phyloP scores from a whole-genome alignment of 495 filamentous ascomycete genomes.

The Podospora conica region DNA sequence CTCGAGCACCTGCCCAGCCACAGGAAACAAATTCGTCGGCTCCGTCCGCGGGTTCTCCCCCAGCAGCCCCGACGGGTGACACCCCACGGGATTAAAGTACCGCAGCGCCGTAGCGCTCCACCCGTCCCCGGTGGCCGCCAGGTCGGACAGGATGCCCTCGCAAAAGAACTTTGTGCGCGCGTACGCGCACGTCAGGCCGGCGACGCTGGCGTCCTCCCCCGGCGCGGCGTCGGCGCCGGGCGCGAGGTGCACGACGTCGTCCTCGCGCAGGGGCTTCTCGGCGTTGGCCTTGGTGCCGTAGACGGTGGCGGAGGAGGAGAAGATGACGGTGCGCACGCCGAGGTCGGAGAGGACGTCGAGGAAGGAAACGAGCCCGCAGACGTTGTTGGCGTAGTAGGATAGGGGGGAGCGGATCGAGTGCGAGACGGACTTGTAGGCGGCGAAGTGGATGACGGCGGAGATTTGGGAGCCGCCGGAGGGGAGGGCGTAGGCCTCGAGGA shows the following conservation, averaged over 20 bases:
- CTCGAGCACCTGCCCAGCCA: conserved; percentile 54
- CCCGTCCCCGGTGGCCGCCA: conserved; percentile 50
- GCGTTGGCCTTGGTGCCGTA: conserved; percentile 53
- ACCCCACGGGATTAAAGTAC: conserved; percentile 66
- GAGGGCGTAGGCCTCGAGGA: conserved; percentile 24
- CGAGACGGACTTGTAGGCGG: conserved; percentile 29
- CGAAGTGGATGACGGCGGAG: conserved; percentile 59
- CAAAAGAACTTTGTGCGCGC: conserved; percentile 62
- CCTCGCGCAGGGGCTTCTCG: conserved; percentile 51
- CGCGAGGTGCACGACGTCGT: conserved; percentile 53
- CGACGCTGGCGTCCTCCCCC: conserved; percentile 19
- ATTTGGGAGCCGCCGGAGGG: conserved; percentile 46
- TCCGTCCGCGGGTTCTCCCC: conserved; percentile 58
- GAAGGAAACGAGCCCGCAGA: conserved; percentile 57
- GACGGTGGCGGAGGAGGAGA: conserved; percentile 58
- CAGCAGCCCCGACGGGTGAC: conserved; percentile 57
- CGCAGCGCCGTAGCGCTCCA: conserved; percentile 58
- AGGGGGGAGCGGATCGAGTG: conserved; percentile 46
- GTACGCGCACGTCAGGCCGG: conserved; percentile 58
- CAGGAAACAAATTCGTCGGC: conserved; percentile 59
- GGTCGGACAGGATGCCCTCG: conserved; percentile 58
- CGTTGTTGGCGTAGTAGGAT: conserved; percentile 61
- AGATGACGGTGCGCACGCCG: conserved; percentile 60
- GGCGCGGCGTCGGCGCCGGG: not conserved
- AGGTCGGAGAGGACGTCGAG: conserved; percentile 48